Base-by-base conservation (phyloP, 2,329 filamentous ascomycete species). In the Hypoxylon sp. region DNA sequence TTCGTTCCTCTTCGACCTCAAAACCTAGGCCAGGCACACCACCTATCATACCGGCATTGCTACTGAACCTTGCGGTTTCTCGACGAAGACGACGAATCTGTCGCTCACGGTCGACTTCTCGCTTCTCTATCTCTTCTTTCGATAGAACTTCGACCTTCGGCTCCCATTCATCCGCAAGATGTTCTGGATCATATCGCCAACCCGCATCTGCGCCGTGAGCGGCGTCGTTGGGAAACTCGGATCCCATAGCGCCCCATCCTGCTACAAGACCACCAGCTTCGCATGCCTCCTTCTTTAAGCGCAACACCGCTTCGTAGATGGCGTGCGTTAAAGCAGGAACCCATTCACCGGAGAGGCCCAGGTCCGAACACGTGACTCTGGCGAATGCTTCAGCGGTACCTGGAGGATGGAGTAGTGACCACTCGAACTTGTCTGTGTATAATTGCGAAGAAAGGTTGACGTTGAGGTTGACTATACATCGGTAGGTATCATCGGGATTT, bases 371-470 rank as follows among this genome's bases (percentile, higher is more conserved):
- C 0, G 96, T 98, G 71, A 93, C 89, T 77, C 93, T 93, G 34
- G 96, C 94, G 78, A 98, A 98, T 11, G 91, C 89, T 79, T 99
- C 95, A 0, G 96, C 93, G 45, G 95, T 94, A 21, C 95, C 95
- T 1, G 94, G 92, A 2, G 94, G 94, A 75, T 98, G 94, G 17
- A 97, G 85, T 19, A 99, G 84, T 4, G 95, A 98, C 95, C 95
- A 98, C 79, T 98, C 95, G 71, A 99, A 98, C 76, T 94, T 97
- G 84, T 99, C 96, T 2, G 93, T 97, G 80, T 98, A 98, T 11
- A 98, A 87, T 73, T 92, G 90, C 61, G 97, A 97, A 58, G 94
- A 90, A 21, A 98, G 86, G 76, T 97, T 98, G 75, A 99, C 92
- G 77, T 92, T 97, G 48, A 99, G 84, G 48, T 89, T 93, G 72